Conservation (phyloP, 2,329 filamentous ascomycete genomes). For the Neonectria neomacrospora region DNA sequence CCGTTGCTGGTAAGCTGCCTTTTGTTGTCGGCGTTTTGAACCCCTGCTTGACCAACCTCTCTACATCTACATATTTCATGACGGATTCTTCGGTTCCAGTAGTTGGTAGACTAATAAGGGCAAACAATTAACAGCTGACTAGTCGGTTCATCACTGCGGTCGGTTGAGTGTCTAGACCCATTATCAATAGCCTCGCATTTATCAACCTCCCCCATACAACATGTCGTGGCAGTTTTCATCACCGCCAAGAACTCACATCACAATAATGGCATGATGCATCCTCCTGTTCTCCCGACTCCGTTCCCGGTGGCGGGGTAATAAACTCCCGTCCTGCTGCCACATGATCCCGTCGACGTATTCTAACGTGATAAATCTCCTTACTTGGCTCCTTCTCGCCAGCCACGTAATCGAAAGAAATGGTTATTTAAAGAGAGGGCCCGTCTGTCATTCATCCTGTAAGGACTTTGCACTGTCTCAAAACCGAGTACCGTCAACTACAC, state of each 20-base stretch:
- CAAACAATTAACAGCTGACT: no score
- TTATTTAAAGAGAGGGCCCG: neutral
- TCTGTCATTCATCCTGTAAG: neutral
- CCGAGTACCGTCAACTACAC: neutral
- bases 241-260: neutral
- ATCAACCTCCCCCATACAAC: neutral
- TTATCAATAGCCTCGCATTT: neutral
- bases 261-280: neutral
- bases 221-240: neutral
- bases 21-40: no score
- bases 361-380: conserved; percentile 23
- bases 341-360: neutral
- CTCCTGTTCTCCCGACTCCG: conserved; percentile 15
- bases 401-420: neutral
- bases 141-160: no score
- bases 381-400: neutral
- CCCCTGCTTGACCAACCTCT: no score
- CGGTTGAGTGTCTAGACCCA: neutral
- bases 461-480: neutral
- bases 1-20: neutral
- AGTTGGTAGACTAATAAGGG: no score
- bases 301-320: conserved; percentile 16
- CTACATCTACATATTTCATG: no score
- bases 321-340: neutral
- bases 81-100: no score